Evolutionary conservation across 1,284 basidiomycete genomes (phyloP).

Genomic region (Microbotryum silenes-acaulis): DNA sequence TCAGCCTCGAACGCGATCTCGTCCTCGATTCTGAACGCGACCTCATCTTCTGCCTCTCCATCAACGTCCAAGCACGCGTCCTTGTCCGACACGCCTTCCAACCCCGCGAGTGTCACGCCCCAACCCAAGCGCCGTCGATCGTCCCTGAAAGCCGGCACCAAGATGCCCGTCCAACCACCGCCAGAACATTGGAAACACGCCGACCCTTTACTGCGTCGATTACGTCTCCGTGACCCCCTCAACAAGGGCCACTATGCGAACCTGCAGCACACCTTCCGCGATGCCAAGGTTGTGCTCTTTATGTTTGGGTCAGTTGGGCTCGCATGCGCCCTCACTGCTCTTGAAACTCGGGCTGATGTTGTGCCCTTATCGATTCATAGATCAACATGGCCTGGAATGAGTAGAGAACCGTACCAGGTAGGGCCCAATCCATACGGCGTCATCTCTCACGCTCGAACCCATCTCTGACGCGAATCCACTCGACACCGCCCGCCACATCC

Average conservation of each 20-base stretch:
- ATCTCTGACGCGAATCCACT: background rate
- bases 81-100: background rate
- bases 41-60: background rate
- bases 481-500: background rate
- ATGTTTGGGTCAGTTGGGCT: constrained; percentile 40
- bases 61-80: background rate
- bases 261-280: constrained; percentile 37
- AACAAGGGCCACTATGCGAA: constrained; percentile 36
- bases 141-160: constrained; percentile 36
- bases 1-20: background rate
- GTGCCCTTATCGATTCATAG: constrained; percentile 2
- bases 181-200: constrained; percentile 39
- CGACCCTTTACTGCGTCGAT: constrained; percentile 40
- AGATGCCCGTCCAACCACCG: constrained; percentile 35
- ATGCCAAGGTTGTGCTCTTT: constrained; percentile 40
- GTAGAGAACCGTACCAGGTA: constrained; percentile 19
- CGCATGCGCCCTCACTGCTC: background rate
- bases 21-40: background rate
- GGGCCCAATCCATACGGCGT: background rate
- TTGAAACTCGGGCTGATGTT: constrained; percentile 7
- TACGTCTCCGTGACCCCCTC: constrained; percentile 37
- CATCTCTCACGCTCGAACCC: background rate
- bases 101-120: background rate
- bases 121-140: constrained; percentile 23
- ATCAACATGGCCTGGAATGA: constrained; percentile 19